Base-by-base conservation (phyloP, 2,329 filamentous ascomycete species). In the Arthrobotrys conoides region DNA sequence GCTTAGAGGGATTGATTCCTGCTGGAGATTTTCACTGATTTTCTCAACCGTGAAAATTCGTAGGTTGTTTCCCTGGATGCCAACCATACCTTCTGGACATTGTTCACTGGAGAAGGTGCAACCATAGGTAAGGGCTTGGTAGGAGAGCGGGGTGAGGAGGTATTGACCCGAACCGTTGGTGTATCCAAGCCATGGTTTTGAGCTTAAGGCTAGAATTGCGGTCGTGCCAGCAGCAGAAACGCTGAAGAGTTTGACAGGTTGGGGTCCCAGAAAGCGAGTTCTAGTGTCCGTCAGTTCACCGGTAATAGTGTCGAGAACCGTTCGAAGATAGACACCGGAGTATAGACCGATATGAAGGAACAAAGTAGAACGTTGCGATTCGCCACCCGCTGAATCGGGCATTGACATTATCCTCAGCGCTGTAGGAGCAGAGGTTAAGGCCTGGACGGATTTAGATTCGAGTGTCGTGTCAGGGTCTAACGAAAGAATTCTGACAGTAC, bases 101-200 rank as follows among this genome's bases (percentile, higher is more conserved):
- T 97, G 93, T 83, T 97, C 93, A 83, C 94, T 97, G 84, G 93
- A 95, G 83, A 99, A 98, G 82, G 96, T 97, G 91, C 94, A 97
- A 2, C 93, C 94, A 87, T 93, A 97, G 84, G 97, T 94, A 30
- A 99, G 89, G 48, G 92, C 91, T 67, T 91, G 90, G 82, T 97
- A 97, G 84, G 93, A 93, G 33, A 99, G 86, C 0, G 96, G 96
- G 0, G 95, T 97, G 81, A 98, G 91, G 85, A 96, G 93, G 83
- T 97, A 97, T 63, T 82, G 81, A 12, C 81, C 81, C 14, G 81
- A 73, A 44, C 91, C 91, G 83, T 93, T 93, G 1, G 92, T 94
- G 46, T 75, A 78, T 51, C 94, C 95, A 3, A 99, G 88, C 94
- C 95, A 99, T n/a, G 96, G 92, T 71, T 95, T 90, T 16, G 94